Base-by-base conservation (phyloP, 2,329 filamentous ascomycete species). In the Penicillium verrucosum region DNA sequence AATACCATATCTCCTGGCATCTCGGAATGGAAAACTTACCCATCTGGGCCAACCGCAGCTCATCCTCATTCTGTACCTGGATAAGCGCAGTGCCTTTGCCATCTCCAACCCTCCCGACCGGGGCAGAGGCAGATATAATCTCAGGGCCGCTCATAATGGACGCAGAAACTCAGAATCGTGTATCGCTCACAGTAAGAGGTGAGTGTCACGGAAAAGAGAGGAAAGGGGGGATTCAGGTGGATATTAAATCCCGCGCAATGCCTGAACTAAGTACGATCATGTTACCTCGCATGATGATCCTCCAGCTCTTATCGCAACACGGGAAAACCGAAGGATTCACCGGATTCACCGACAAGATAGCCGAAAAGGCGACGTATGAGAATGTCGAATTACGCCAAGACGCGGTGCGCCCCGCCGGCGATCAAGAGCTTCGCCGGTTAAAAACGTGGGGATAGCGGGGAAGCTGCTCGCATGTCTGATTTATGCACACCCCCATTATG, bases 21-120 rank as follows among this genome's bases (percentile, higher is more conserved):
- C 21, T 9, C 5, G 1, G 11, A 36, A n/a, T 25, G 8, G 2
- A 8, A n/a, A 38, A 62, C 70, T 29, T 57, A 77, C 75, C 76
- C 76, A 78, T 78, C 56, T 78, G 76, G 25, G 76, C 76, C 61
- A 78, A 62, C 54, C 76, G 74, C 30, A 74, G 46, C 59, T 77
- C 76, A 54, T 78, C 76, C 14, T 70, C 70, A 62, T 77, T 65
- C 37, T 66, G 66, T 3, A 67, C 61, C 30, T 63, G 64, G 18
- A 67, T 56, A 7, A 56, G 43, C 16, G 54, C 59, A 4, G 51
- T 32, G 2, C 27, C 47, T 49, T 58, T 30, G 11, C 29, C 9
- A 43, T 44, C 40, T 2, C 12, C 11, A 16, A 8, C 2, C 1
- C 23, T 9, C 3, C 7, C 27, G 16, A n/a, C 16, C 34, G 27